Percentiles rank a stretch among this genome's conserved stretches.
phyloP scores from a whole-genome alignment of 306 rosid genomes.

The Mucuna pruriens region DNA sequence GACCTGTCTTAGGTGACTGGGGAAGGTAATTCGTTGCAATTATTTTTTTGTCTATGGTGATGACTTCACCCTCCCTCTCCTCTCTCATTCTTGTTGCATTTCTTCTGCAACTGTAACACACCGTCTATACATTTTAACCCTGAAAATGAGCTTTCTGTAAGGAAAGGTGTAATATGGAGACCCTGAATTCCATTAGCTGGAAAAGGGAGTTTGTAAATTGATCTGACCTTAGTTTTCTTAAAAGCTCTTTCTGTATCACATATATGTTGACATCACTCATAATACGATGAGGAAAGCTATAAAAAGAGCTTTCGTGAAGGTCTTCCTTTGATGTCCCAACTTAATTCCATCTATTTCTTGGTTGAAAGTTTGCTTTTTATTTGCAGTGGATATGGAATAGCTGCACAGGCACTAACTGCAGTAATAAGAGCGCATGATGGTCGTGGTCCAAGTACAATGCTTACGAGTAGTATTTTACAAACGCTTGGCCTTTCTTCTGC shows the following conservation, averaged over 20 bases:
- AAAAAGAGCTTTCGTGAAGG: background rate
- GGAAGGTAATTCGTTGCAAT: conserved; percentile 66
- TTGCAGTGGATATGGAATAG: conserved; percentile 95
- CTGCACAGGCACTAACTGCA: conserved; percentile 90
- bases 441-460: conserved; percentile 79
- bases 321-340: conserved; percentile 11
- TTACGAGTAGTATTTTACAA: conserved; percentile 64
- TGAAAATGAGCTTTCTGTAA: background rate
- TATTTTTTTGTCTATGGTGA: background rate
- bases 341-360: background rate
- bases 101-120: no score
- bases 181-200: background rate
- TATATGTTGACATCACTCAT: background rate
- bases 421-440: conserved; percentile 86
- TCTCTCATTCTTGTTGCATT: background rate
- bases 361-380: conserved; percentile 42
- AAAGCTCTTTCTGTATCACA: background rate
- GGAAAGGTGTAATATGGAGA: background rate
- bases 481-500: conserved; percentile 73
- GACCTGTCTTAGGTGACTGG: conserved; percentile 97
- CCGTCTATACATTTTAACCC: background rate
- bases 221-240: conserved; percentile 18
- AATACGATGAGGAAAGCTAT: background rate
- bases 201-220: background rate
- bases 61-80: background rate